A percentile compares a stretch with the other conserved stretches of the same genome.
phyloP scores from a whole-genome alignment of 2,329 filamentous ascomycete genomes.

The Lasiodiplodia gonubiensis region DNA sequence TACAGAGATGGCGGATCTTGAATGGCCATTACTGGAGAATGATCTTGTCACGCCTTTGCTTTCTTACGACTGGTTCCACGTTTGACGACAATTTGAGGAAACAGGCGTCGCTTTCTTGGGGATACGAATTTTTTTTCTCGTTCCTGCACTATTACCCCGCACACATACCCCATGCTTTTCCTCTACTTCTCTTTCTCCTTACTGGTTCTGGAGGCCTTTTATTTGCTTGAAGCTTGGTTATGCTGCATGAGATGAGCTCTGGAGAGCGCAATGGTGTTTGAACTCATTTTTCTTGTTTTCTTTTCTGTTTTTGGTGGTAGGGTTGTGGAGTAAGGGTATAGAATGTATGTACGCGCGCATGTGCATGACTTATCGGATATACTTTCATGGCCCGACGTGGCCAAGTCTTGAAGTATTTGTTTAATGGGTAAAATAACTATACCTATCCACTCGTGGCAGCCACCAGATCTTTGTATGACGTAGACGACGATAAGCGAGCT shows the following conservation, averaged over 20 bases:
- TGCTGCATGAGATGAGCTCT: conserved; percentile 19
- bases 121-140: conserved; percentile 8
- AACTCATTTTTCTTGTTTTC: neutral
- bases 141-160: neutral
- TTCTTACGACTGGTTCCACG: conserved; percentile 12
- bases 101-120: conserved; percentile 1
- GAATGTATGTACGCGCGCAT: conserved; percentile 23
- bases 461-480: conserved; percentile 1
- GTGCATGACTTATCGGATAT: conserved; percentile 11
- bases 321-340: conserved; percentile 3
- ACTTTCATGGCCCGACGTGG: neutral
- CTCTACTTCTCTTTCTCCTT: neutral
- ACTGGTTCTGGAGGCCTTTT: neutral
- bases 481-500: conserved; percentile 1
- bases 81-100: conserved; percentile 2
- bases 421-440: neutral
- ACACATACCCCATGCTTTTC: neutral
- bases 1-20: conserved; percentile 59
- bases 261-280: conserved; percentile 14
- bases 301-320: neutral
- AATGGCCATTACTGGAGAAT: neutral
- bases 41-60: neutral
- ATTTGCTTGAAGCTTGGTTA: neutral
- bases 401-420: neutral
- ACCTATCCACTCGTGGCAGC: neutral